Evolutionary conservation across 352 stramenopile species (phyloP).

Genomic region (Discostella stelligera): DNA sequence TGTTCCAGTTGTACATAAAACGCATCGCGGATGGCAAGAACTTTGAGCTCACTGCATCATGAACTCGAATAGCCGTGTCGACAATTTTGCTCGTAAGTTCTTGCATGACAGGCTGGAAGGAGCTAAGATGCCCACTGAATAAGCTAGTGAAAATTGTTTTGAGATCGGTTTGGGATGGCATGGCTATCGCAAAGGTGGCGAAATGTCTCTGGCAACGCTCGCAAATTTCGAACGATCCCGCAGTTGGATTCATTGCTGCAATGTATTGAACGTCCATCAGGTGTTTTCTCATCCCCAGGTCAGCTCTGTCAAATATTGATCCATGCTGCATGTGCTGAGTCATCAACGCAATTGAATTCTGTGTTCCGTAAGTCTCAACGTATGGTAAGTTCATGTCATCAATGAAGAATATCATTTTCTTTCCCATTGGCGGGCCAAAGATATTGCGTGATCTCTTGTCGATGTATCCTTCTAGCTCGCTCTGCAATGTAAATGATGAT

Average conservation of each 20-base stretch:
- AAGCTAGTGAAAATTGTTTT: conserved; percentile 95
- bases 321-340: conserved; percentile 95
- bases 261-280: conserved; percentile 96
- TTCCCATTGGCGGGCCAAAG: conserved; percentile 93
- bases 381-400: conserved; percentile 96
- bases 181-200: conserved; percentile 91
- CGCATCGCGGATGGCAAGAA: conserved; percentile 96
- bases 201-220: conserved; percentile 94
- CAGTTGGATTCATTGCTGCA: conserved; percentile 95
- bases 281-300: conserved; percentile 95
- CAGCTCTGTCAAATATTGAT: conserved; percentile 92
- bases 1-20: conserved; percentile 99
- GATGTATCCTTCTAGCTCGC: conserved; percentile 95
- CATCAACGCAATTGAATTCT: conserved; percentile 92
- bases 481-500: conserved; percentile 91
- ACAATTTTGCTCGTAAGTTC: conserved; percentile 87
- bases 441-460: conserved; percentile 94
- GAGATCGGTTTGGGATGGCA: conserved; percentile 91
- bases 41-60: conserved; percentile 90
- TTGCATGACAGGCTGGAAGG: conserved; percentile 78
- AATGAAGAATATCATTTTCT: conserved; percentile 96
- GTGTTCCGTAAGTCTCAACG: conserved; percentile 95
- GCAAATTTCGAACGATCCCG: conserved; percentile 95
- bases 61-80: conserved; percentile 88
- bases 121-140: conserved; percentile 90